phyloP scores from a whole-genome alignment of 306 rosid species.

The Dalbergia oliveri region DNA sequence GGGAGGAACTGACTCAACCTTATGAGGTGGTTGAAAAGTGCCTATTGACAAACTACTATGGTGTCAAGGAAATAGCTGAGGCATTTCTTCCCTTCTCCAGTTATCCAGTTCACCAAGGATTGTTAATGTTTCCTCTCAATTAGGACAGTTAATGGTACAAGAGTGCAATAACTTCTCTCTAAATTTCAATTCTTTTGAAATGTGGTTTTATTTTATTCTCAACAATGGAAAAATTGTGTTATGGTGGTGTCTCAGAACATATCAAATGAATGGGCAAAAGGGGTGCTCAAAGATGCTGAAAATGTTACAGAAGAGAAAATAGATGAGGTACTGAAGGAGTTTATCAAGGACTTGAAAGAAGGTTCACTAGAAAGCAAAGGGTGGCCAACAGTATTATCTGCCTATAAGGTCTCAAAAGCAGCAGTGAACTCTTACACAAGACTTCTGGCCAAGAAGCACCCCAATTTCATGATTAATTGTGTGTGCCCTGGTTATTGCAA shows the following conservation, averaged over 20 bases:
- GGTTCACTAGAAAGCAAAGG: conserved; percentile 33
- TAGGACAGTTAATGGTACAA: conserved; percentile 44
- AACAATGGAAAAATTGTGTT: conserved; percentile 7
- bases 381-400: not conserved
- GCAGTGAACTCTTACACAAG: conserved; percentile 42
- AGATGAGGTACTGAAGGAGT: conserved; percentile 32
- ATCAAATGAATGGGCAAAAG: conserved; percentile 44
- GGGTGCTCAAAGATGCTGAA: conserved; percentile 30
- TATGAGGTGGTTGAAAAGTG: conserved; percentile 43
- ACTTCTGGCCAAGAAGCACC: conserved; percentile 31
- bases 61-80: conserved; percentile 41
- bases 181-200: not conserved
- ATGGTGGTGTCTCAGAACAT: not conserved
- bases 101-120: conserved; percentile 46
- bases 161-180: not conserved
- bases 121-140: conserved; percentile 52
- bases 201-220: not conserved
- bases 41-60: conserved; percentile 46
- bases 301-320: conserved; percentile 40
- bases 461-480: conserved; percentile 18
- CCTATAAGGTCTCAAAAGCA: conserved; percentile 38
- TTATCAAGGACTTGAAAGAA: conserved; percentile 40
- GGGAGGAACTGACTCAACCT: conserved; percentile 32
- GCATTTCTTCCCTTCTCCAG: conserved; percentile 50
- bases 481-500: conserved; percentile 43